Evolutionary conservation across 208 protist genomes (phyloP).

Genomic region (Leishmania martiniquensis): DNA sequence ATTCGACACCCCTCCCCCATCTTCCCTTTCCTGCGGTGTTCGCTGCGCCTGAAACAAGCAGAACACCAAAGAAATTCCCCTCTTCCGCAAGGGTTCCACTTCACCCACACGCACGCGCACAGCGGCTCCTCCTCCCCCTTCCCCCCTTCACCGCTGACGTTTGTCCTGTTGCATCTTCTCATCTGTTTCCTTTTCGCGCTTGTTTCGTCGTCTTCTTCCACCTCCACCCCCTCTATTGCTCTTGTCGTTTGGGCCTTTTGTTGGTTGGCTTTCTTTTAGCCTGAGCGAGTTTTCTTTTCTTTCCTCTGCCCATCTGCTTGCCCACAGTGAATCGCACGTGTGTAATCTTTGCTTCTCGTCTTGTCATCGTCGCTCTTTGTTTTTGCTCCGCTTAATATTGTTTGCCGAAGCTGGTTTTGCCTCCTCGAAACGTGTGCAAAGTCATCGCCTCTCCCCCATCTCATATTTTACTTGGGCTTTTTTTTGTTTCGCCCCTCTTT

Average conservation of each 20-base stretch:
- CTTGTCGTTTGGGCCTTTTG: neutral
- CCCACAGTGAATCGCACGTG: neutral
- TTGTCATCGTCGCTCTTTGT: neutral
- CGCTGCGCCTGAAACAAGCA: too few relatives aligned
- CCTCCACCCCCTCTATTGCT: neutral
- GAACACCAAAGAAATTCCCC: too few relatives aligned
- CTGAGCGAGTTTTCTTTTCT: neutral
- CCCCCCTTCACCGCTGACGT: neutral
- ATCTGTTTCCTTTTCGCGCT: neutral
- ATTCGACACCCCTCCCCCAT: too few relatives aligned
- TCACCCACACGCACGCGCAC: too few relatives aligned
- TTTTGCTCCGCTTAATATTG: neutral
- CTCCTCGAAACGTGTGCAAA: neutral
- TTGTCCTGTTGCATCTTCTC: neutral
- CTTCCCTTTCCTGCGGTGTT: neutral
- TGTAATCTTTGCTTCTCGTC: neutral
- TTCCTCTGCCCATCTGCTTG: slow-evolving; percentile 2
- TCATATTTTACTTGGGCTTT: too few relatives aligned
- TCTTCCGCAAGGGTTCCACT: too few relatives aligned
- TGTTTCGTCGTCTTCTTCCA: neutral
- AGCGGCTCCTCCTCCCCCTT: neutral
- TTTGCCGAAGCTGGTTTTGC: neutral
- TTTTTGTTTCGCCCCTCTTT: neutral
- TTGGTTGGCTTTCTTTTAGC: neutral
- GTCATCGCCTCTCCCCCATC: too few relatives aligned